phyloP scores from a whole-genome alignment of 495 filamentous ascomycete genomes.

The Glarea lozoyensis region DNA sequence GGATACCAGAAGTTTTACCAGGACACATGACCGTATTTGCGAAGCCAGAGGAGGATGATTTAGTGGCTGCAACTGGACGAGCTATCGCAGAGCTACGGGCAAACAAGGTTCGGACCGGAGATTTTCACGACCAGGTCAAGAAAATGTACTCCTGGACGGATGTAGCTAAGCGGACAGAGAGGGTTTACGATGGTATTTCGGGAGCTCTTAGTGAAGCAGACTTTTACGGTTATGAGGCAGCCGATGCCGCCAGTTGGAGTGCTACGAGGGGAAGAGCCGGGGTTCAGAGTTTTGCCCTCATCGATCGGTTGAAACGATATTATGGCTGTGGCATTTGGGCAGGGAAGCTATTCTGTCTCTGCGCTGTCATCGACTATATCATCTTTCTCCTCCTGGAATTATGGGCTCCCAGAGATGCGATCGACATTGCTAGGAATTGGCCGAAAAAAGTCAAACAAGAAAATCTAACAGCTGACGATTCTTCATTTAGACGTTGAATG shows the following conservation, averaged over 20 bases:
- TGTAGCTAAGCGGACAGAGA: conserved; percentile 82
- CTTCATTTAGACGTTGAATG: conserved; percentile 2
- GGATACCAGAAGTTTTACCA: conserved; percentile 91
- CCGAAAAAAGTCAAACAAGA: conserved; percentile 52
- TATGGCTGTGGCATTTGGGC: conserved; percentile 99
- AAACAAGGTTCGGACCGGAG: conserved; percentile 79
- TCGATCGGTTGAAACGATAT: conserved; percentile 89
- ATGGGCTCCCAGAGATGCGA: conserved; percentile 71
- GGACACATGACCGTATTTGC: conserved; percentile 92
- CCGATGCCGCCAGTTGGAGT: conserved; percentile 45
- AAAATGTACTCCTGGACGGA: conserved; percentile 98
- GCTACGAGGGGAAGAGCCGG: conserved; percentile 65
- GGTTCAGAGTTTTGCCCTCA: conserved; percentile 77
- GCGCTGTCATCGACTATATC: conserved; percentile 87
- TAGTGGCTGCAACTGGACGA: conserved; percentile 71
- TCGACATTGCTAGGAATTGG: conserved; percentile 87
- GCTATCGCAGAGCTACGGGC: conserved; percentile 75
- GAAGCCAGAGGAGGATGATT: conserved; percentile 84
- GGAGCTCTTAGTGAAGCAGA: conserved; percentile 76
- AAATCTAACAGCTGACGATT: not conserved
- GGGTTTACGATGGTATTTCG: conserved; percentile 87
- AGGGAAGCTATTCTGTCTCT: conserved; percentile 91
- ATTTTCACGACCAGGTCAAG: conserved; percentile 94
- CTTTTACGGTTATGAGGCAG: conserved; percentile 71
- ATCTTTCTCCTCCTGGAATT: conserved; percentile 81